Conservation (phyloP, 2,329 filamentous ascomycete species). For the Phialophora tarda region DNA sequence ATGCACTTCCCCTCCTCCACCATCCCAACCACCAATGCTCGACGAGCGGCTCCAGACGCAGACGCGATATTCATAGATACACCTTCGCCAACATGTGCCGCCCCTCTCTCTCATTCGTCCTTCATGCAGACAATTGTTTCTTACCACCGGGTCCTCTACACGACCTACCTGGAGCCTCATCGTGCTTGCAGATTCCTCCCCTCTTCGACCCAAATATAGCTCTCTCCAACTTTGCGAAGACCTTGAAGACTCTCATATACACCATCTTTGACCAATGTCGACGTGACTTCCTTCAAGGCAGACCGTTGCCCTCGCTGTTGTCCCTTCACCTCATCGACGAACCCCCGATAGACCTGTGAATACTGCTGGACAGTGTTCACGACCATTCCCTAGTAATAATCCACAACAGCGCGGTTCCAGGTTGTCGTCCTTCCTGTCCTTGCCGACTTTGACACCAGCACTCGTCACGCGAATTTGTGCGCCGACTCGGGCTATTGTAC, state of each 20-base stretch:
- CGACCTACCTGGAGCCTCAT: constrained; percentile 35
- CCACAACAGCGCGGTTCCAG: constrained; percentile 30
- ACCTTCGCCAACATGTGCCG: constrained; percentile 31
- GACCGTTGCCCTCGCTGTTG: constrained; percentile 39
- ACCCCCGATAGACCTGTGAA: constrained; percentile 45
- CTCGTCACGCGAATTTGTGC: not conserved
- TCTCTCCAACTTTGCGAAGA: constrained; percentile 23
- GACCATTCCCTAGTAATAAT: constrained; percentile 41
- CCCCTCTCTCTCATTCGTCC: constrained; percentile 38
- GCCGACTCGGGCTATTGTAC: constrained; percentile 8
- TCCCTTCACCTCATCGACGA: constrained; percentile 38
- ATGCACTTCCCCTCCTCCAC: constrained; percentile 29
- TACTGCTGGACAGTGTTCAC: constrained; percentile 52
- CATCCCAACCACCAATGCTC: constrained; percentile 36
- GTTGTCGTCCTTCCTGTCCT: constrained; percentile 24
- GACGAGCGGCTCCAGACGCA: constrained; percentile 34
- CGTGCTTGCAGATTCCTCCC: constrained; percentile 27
- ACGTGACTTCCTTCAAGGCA: constrained; percentile 36
- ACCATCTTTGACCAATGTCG: constrained; percentile 36
- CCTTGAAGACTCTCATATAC: constrained; percentile 34
- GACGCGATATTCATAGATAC: constrained; percentile 41
- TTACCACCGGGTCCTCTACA: constrained; percentile 31
- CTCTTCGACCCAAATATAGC: constrained; percentile 36
- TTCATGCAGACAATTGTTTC: constrained; percentile 31
- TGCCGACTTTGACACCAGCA: constrained; percentile 21